phyloP scores from a whole-genome alignment of 2,329 filamentous ascomycete genomes.

The Dendryphion nanum region DNA sequence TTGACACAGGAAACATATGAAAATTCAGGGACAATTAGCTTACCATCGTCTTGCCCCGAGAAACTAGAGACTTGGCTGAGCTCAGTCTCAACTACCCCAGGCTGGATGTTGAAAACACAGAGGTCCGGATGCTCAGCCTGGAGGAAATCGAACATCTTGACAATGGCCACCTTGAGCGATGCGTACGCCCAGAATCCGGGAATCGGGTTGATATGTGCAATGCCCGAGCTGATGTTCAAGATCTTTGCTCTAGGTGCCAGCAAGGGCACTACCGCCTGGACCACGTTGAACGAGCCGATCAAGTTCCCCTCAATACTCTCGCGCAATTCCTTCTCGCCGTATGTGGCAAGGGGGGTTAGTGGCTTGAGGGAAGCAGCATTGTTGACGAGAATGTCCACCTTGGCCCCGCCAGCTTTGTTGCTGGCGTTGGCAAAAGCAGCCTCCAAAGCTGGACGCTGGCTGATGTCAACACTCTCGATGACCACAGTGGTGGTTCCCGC shows the following conservation, averaged over 20 bases:
- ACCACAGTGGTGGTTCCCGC: constrained; percentile 5
- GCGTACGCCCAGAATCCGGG: constrained; percentile 9
- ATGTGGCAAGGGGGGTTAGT: constrained; percentile 22
- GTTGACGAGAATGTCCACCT: constrained; percentile 43
- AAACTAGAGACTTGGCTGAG: constrained; percentile 24
- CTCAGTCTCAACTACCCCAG: constrained; percentile 29
- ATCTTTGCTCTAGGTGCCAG: constrained; percentile 30
- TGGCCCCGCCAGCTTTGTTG: constrained; percentile 16
- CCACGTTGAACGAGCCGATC: constrained; percentile 30
- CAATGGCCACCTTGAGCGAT: constrained; percentile 25
- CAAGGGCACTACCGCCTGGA: constrained; percentile 37
- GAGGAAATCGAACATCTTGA: constrained; percentile 30
- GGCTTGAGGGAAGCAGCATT: constrained; percentile 37
- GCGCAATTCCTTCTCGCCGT: constrained; percentile 34
- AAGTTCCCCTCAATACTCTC: constrained; percentile 36
- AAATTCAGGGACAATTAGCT: constrained; percentile 9
- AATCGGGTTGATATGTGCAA: constrained; percentile 8
- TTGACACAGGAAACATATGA: constrained; percentile 1
- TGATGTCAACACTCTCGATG: constrained; percentile 9
- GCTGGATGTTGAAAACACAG: constrained; percentile 34
- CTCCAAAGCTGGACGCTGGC: constrained; percentile 22
- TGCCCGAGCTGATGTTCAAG: constrained; percentile 37
- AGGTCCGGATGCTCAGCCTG: constrained; percentile 8
- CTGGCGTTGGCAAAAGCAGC: constrained; percentile 31
- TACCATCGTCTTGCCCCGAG: constrained; percentile 28